Base-by-base conservation (phyloP, 352 stramenopile genomes). In the Thraustochytrium sp. region DNA sequence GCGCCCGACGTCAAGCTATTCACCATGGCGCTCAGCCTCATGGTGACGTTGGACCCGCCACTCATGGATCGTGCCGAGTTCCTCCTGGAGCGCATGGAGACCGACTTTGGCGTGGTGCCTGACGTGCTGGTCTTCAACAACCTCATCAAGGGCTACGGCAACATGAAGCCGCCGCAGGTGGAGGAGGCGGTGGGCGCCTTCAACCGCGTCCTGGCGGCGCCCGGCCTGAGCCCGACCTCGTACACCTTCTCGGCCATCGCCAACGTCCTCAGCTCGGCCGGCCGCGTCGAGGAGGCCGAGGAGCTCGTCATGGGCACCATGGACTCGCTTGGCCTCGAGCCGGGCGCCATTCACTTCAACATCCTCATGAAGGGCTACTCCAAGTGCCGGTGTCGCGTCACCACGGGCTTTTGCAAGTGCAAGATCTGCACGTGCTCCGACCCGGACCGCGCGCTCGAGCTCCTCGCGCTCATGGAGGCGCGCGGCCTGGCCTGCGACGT, bases 291-390 rank as follows among this genome's bases (percentile, higher is more conserved):
- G 36, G 53, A 80, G 29, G 68, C 68, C 8, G 68, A 80, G 44
- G 68, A 80, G 68, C 18, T 48, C n/a, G 3, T 80, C 26, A 64
- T 80, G 34, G 34, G 44, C 31, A 61, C 44, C 1, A 80, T 80
- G 68, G 2, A 3, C 26, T 26, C 1, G 18, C 18, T 37, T 26
- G 49, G 49, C 31, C 68, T 80, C n/a, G 29, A 80, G 37, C 46
- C 46, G 31, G 68, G n/a, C 26, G 44, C 68, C 29, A 72, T 80
- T 68, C 68, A 80, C 26, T 80, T 37, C 59, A 84, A 84, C 49
- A 78, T 75, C 36, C 61, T 84, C 29, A 16, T 84, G 13, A 84
- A 84, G 61, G 75, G 75, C n/a, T 84, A 84, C 61, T 83, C 59
- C 36, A 54, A 62, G 49, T 84, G 75, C 49, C 40, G 75, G 5